Conservation (phyloP, 345 rosid species). For the Tarenaya hassleriana region DNA sequence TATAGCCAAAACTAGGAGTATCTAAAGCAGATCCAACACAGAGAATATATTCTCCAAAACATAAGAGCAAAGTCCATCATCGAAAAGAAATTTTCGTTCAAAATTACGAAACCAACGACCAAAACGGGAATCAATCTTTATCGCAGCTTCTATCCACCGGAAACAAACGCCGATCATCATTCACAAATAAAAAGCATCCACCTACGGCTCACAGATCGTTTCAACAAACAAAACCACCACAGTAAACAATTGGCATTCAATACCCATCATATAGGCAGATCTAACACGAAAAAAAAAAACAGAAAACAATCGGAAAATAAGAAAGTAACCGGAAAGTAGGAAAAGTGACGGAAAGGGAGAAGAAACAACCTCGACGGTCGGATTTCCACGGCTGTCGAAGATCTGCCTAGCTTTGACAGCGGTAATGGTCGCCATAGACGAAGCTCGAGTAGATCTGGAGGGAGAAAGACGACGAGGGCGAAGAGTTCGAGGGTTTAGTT, state of each 20-base stretch:
- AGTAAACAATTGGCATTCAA: not conserved
- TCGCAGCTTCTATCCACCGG: not conserved
- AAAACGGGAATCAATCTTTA: not conserved
- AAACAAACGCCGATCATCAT: slow-evolving; percentile 7
- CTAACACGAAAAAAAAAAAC: slow-evolving; percentile 14
- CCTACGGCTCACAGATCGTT: slow-evolving; percentile 8
- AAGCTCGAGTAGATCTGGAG: slow-evolving; percentile 15
- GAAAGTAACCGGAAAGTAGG: slow-evolving; percentile 7
- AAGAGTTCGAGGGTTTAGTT: slow-evolving; percentile 25
- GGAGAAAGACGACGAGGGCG: slow-evolving; percentile 12
- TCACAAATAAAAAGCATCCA: not conserved
- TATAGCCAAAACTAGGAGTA: not conserved
- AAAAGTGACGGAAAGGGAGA: not conserved
- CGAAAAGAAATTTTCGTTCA: not conserved
- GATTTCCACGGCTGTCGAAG: slow-evolving; percentile 98
- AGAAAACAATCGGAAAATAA: not conserved
- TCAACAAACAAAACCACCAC: not conserved
- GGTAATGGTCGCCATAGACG: slow-evolving; percentile 53
- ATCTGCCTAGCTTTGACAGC: slow-evolving; percentile 81
- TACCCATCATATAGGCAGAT: slow-evolving; percentile 18
- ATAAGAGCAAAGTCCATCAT: not conserved
- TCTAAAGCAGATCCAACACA: slow-evolving; percentile 11
- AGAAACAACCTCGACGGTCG: slow-evolving; percentile 77
- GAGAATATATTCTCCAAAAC: not conserved
- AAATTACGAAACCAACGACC: slow-evolving; percentile 9